Percentiles rank a stretch among this genome's conserved stretches.
phyloP scores from a whole-genome alignment of 2,329 filamentous ascomycete species.

The Chrysosporium queenslandicum region DNA sequence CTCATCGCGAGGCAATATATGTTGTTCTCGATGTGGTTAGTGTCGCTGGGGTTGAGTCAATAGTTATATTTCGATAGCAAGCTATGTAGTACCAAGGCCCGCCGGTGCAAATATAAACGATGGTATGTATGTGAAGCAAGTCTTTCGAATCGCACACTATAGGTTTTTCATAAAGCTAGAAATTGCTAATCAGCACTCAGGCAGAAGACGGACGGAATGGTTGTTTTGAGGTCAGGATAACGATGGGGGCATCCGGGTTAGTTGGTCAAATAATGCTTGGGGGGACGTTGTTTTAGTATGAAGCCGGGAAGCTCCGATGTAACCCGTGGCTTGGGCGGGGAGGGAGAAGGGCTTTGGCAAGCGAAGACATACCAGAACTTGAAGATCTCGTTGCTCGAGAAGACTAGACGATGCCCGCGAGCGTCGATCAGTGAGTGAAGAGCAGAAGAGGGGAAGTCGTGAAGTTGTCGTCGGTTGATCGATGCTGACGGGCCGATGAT shows the following conservation, averaged over 20 bases:
- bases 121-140: too few species aligned
- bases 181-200: too few species aligned
- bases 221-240: too few species aligned
- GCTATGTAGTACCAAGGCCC: too few species aligned
- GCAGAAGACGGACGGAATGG: too few species aligned
- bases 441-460: background rate
- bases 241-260: background rate
- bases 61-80: too few species aligned
- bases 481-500: background rate
- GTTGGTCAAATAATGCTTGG: too few species aligned
- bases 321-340: background rate
- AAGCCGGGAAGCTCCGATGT: constrained; percentile 4
- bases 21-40: background rate
- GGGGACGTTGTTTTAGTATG: constrained; percentile 1
- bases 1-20: constrained; percentile 2
- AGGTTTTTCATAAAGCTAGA: too few species aligned
- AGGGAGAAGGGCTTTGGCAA: background rate
- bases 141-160: too few species aligned
- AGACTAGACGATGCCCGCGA: too few species aligned
- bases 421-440: background rate
- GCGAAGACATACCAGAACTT: background rate
- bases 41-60: too few species aligned
- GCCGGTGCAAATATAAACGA: too few species aligned
- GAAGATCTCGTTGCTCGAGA: background rate
- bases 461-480: background rate